These are phyloP conservation scores for Phlebiopsis gigantea DNA, from an alignment of 768 basidiomycete species.

Conservation along the genomic window DNA sequence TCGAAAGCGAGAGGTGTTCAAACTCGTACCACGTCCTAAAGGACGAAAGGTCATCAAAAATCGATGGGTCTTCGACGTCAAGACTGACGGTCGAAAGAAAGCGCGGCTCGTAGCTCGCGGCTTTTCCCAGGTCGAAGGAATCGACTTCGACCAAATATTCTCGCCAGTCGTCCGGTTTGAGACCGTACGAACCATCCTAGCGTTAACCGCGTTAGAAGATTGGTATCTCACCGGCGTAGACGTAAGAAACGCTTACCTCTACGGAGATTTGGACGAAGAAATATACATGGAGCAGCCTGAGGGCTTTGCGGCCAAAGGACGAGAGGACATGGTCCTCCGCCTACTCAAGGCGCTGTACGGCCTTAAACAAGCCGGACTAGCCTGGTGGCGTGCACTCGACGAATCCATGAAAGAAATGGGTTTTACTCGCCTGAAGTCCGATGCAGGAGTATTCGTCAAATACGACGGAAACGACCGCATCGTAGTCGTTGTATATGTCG, in stretches of 20 bases:
- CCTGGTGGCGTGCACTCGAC: conserved; percentile 23
- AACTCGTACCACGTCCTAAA: conserved; percentile 6
- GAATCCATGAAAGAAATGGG: conserved; percentile 18
- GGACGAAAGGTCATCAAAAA: background rate
- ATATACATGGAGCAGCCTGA: conserved; percentile 9
- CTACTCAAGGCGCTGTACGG: conserved; percentile 30
- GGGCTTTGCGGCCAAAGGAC: conserved; percentile 15
- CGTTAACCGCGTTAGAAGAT: conserved; percentile 19
- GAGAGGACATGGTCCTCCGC: conserved; percentile 17
- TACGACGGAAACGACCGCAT: conserved; percentile 12
- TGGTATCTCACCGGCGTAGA: conserved; percentile 23
- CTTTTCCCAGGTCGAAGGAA: conserved; percentile 22
- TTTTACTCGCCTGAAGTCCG: conserved; percentile 20
- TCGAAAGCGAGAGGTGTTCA: conserved; percentile 16
- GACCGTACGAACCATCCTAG: conserved; percentile 21
- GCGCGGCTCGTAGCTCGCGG: conserved; percentile 21
- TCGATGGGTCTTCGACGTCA: conserved; percentile 6
- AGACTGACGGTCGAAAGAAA: conserved; percentile 19
- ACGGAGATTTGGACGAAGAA: conserved; percentile 23
- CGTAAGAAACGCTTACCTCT: conserved; percentile 24
- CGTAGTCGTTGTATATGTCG: conserved; percentile 27
- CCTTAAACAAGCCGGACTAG: conserved; percentile 27
- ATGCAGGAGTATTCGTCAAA: conserved; percentile 23
- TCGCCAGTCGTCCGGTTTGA: conserved; percentile 25
- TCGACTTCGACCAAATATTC: conserved; percentile 25